Conservation (phyloP, 257 asterid genomes). For the Datura wrightii region DNA sequence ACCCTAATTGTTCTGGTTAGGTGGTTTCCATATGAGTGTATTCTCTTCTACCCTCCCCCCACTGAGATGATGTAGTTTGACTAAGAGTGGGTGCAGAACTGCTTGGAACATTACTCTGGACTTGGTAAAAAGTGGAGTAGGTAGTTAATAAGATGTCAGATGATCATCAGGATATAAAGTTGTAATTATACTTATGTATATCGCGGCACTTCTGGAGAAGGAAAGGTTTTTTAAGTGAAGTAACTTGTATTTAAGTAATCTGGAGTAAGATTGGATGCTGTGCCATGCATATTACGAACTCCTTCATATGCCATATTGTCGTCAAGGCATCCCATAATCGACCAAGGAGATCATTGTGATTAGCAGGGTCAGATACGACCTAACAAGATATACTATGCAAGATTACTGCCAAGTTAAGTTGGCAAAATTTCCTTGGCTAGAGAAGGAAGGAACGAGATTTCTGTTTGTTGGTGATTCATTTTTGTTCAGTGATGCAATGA, state of each 20-base stretch:
- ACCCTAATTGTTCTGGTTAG: background rate
- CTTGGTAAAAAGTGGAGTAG: background rate
- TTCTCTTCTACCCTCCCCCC: background rate
- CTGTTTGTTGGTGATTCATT: background rate
- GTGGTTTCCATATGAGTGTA: background rate
- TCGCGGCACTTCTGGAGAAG: background rate
- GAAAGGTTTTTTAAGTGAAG: background rate
- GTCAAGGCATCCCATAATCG: background rate
- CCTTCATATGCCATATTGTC: background rate
- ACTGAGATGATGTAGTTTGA: conserved; percentile 22
- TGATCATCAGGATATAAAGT: background rate
- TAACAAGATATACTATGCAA: background rate
- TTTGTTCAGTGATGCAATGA: conserved; percentile 6
- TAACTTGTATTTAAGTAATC: conserved; percentile 19
- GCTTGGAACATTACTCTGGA: background rate
- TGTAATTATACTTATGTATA: background rate
- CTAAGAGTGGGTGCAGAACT: background rate
- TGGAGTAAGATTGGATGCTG: conserved; percentile 16
- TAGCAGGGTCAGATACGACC: background rate
- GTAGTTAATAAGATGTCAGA: background rate
- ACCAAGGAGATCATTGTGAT: background rate
- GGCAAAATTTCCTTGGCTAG: background rate
- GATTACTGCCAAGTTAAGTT: background rate
- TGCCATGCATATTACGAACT: background rate
- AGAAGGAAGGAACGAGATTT: background rate